A percentile compares a stretch with the other conserved stretches of the same genome.
Conservation (phyloP, 345 rosid species). For the Brassica nigra region DNA sequence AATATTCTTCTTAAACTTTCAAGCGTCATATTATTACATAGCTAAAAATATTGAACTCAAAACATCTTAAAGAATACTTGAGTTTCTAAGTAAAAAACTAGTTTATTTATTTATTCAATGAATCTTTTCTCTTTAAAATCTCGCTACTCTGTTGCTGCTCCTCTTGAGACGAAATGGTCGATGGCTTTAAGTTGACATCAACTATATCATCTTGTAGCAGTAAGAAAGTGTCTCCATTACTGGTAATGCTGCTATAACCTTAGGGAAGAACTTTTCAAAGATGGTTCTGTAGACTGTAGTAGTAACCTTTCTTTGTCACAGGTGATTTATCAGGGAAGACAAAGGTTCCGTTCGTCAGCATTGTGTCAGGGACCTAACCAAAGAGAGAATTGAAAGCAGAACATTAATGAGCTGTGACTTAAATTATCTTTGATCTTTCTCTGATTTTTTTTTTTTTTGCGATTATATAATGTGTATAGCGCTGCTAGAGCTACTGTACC, state of each 20-base stretch:
- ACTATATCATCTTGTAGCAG: not conserved
- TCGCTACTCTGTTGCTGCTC: slow-evolving; percentile 16
- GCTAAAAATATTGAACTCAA: slow-evolving; percentile 1
- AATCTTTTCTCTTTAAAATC: slow-evolving; percentile 17
- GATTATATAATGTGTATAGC: slow-evolving; percentile 48
- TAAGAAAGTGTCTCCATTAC: not conserved
- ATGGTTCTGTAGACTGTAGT: slow-evolving; percentile 63
- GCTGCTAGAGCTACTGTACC: slow-evolving; percentile 84
- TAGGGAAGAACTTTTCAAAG: not conserved
- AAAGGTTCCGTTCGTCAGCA: slow-evolving; percentile 73
- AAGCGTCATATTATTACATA: slow-evolving; percentile 22
- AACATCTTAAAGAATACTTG: slow-evolving; percentile 11
- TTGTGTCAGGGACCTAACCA: slow-evolving; percentile 68
- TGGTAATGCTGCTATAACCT: not conserved
- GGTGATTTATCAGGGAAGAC: slow-evolving; percentile 82
- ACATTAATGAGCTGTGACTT: slow-evolving; percentile 5
- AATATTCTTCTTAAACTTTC: too few species aligned
- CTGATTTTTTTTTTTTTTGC: slow-evolving; percentile 21
- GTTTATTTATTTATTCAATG: not conserved
- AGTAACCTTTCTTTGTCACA: slow-evolving; percentile 74
- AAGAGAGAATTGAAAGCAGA: not conserved
- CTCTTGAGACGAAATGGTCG: not conserved
- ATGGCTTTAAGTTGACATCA: not conserved
- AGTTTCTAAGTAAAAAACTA: not conserved
- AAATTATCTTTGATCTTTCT: not conserved